Percentiles rank a stretch among this genome's conserved stretches.
Conservation (phyloP, 768 basidiomycete genomes). For the Leccinum subgranulosum region DNA sequence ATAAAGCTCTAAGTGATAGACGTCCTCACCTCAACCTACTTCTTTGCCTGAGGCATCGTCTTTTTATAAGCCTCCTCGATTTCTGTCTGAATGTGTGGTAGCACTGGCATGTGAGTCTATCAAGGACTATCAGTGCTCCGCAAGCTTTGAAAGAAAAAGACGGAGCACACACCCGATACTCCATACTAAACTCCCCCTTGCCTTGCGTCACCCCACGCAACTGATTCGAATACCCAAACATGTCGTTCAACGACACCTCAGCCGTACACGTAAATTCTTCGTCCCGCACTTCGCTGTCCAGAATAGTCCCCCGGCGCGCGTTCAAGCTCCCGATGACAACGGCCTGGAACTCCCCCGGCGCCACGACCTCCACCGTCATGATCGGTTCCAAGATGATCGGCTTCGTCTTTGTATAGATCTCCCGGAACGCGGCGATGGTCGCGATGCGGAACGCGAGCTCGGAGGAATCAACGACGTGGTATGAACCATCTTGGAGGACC, state of each 20-base stretch:
- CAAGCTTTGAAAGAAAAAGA: neutral
- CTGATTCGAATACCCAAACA: conserved; percentile 97
- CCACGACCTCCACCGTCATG: conserved; percentile 97
- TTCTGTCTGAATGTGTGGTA: conserved; percentile 84
- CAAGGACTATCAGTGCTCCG: neutral
- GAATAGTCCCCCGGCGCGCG: conserved; percentile 86
- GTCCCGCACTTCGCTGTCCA: conserved; percentile 94
- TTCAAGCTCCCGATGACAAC: conserved; percentile 93
- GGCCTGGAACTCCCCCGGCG: conserved; percentile 95
- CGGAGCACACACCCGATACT: conserved; percentile 57
- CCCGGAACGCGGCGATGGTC: conserved; percentile 89
- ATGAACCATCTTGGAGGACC: conserved; percentile 87
- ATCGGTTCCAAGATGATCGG: conserved; percentile 94
- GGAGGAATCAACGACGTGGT: conserved; percentile 93
- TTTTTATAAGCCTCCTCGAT: conserved; percentile 85
- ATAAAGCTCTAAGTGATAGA: conserved; percentile 16
- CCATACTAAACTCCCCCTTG: conserved; percentile 87
- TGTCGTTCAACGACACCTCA: conserved; percentile 94
- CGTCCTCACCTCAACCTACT: conserved; percentile 41
- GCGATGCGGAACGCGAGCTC: conserved; percentile 94
- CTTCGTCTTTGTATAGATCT: conserved; percentile 72
- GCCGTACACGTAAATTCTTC: conserved; percentile 93
- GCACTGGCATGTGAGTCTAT: conserved; percentile 77
- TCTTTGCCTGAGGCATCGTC: conserved; percentile 65
- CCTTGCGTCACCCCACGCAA: conserved; percentile 94